Evolutionary conservation across 495 filamentous ascomycete genomes (phyloP).

Genomic region (Penicillium turbatum): DNA sequence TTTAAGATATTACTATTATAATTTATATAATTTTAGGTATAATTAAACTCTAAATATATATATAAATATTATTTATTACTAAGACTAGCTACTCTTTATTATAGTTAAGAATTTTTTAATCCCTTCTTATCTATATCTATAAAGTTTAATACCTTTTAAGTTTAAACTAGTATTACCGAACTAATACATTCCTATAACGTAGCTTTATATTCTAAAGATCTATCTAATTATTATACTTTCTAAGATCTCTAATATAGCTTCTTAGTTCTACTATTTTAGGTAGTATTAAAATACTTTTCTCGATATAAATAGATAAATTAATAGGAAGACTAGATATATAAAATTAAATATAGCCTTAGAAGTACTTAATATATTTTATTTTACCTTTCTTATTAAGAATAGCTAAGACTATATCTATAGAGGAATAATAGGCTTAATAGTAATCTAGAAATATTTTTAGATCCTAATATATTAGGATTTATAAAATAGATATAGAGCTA

Average conservation of each 20-base stretch:
- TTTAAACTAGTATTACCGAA: too few relatives aligned
- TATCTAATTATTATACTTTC: too few relatives aligned
- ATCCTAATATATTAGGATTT: conserved; percentile 18
- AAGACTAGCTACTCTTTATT: too few relatives aligned
- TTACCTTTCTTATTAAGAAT: conserved; percentile 14
- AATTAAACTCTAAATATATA: conserved; percentile 11
- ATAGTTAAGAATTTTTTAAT: too few relatives aligned
- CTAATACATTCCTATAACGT: too few relatives aligned
- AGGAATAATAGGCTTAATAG: conserved; percentile 20
- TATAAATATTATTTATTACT: conserved; percentile 10
- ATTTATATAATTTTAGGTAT: conserved; percentile 17
- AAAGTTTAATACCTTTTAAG: too few relatives aligned
- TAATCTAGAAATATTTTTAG: conserved; percentile 17
- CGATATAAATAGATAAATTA: conserved; percentile 14
- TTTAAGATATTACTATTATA: conserved; percentile 9
- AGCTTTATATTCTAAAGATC: too few relatives aligned
- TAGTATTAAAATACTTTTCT: not conserved
- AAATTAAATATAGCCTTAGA: conserved; percentile 18
- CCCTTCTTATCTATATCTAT: too few relatives aligned
- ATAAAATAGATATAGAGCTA: conserved; percentile 19
- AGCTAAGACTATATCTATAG: conserved; percentile 18
- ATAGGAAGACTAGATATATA: conserved; percentile 12
- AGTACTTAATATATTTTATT: conserved; percentile 22
- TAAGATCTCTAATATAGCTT: too few relatives aligned
- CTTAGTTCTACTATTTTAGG: not conserved